These are phyloP conservation scores for Mytilinidion resinicola DNA, from an alignment of 495 filamentous ascomycete species.

Conservation along the genomic window DNA sequence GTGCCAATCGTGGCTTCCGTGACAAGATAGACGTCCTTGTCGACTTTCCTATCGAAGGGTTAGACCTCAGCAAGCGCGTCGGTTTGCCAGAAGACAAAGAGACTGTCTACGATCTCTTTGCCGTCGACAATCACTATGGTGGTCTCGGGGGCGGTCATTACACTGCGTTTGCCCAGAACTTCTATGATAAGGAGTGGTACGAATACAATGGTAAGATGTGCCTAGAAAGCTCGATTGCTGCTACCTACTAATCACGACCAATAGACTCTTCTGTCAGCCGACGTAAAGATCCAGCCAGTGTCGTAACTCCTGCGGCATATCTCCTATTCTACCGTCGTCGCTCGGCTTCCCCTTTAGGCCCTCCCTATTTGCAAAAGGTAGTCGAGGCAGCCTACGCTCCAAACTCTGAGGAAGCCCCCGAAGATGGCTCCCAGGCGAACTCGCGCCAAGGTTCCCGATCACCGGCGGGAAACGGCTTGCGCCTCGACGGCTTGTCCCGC, in stretches of 20 bases:
- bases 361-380: constrained; percentile 62
- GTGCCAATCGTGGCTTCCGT: constrained; percentile 62
- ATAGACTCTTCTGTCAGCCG: constrained; percentile 62
- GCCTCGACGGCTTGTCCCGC: constrained; percentile 79
- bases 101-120: constrained; percentile 84
- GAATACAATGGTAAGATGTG: constrained; percentile 77
- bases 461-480: constrained; percentile 74
- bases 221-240: neutral
- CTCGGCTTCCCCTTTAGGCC: constrained; percentile 67
- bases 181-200: constrained; percentile 80
- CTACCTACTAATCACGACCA: constrained; percentile 20
- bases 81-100: constrained; percentile 71
- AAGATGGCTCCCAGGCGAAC: constrained; percentile 42
- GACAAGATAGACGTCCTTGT: constrained; percentile 91
- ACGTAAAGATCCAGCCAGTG: constrained; percentile 45
- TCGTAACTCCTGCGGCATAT: constrained; percentile 71
- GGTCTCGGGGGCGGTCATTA: constrained; percentile 92
- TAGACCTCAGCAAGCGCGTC: constrained; percentile 77
- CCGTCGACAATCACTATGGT: constrained; percentile 91
- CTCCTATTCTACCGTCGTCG: constrained; percentile 93
- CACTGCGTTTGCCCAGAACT: constrained; percentile 88
- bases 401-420: constrained; percentile 34
- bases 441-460: constrained; percentile 42
- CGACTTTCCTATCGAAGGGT: constrained; percentile 80
- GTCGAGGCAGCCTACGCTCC: constrained; percentile 51